Evolutionary conservation across 176 grass and related monocot species (phyloP).

Genomic region (Rhynchospora pubera): DNA sequence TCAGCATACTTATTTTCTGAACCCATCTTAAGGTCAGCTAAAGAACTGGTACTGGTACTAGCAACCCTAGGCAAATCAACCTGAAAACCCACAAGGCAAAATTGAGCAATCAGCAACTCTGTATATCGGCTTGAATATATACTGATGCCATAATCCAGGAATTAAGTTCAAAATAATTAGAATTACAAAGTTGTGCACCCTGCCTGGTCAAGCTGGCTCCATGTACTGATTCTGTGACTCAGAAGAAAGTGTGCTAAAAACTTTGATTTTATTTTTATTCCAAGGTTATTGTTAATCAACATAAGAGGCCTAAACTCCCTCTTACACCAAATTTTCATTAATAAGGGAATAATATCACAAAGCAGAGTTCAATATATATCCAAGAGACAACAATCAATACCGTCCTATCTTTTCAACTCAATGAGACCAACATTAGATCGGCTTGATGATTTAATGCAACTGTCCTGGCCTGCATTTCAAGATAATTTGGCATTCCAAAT

Average conservation of each 20-base stretch:
- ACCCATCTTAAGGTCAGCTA: slow-evolving; percentile 39
- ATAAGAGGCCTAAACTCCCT: neutral
- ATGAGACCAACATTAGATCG: neutral
- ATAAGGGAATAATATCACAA: neutral
- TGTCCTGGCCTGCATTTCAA: neutral
- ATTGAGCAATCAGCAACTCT: neutral
- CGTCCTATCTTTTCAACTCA: neutral
- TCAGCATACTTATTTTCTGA: slow-evolving; percentile 20
- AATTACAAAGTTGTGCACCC: neutral
- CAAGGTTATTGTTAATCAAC: neutral
- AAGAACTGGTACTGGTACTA: slow-evolving; percentile 14
- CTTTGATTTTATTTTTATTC: neutral
- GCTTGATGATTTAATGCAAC: neutral
- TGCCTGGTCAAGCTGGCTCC: neutral
- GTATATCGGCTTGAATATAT: neutral
- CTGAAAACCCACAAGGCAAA: slow-evolving; percentile 24
- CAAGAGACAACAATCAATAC: neutral
- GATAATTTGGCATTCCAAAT: neutral
- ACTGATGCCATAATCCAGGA: neutral
- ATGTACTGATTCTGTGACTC: neutral
- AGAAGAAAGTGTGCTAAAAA: neutral
- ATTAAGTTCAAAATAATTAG: neutral
- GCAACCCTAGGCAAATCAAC: slow-evolving; percentile 25
- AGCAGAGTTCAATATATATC: neutral
- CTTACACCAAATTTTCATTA: neutral